These are phyloP conservation scores for Schwanniomyces etchellsii DNA, from an alignment of 1,139 yeast species.

Conservation along the genomic window DNA sequence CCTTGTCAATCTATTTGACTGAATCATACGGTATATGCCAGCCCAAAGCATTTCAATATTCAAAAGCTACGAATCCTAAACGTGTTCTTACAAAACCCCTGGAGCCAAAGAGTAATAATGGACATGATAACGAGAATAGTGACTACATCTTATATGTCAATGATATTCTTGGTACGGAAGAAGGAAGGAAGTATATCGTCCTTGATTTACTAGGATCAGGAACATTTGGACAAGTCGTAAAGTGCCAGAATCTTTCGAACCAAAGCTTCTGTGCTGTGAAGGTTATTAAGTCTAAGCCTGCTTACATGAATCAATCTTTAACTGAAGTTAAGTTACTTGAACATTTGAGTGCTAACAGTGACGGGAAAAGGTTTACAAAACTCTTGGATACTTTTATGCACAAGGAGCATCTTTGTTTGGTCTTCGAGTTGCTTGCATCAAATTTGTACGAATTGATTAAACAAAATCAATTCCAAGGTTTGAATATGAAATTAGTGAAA, in stretches of 20 bases:
- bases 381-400: conserved; percentile 88
- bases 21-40: conserved; percentile 84
- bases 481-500: conserved; percentile 74
- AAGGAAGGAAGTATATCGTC: conserved; percentile 81
- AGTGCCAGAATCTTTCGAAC: conserved; percentile 86
- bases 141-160: conserved; percentile 93
- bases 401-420: conserved; percentile 87
- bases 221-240: conserved; percentile 97
- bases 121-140: conserved; percentile 81
- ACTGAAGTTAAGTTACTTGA: conserved; percentile 88
- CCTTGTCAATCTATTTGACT: conserved; percentile 71
- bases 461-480: conserved; percentile 91
- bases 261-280: conserved; percentile 92
- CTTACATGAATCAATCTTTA: conserved; percentile 84
- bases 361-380: conserved; percentile 69
- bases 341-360: conserved; percentile 67
- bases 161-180: conserved; percentile 86
- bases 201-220: conserved; percentile 92
- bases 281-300: conserved; percentile 89
- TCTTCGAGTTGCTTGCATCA: conserved; percentile 82
- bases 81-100: conserved; percentile 90
- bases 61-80: conserved; percentile 81
- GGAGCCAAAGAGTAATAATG: conserved; percentile 77
- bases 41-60: conserved; percentile 75
- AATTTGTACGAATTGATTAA: conserved; percentile 86